Conservation (phyloP, 495 filamentous ascomycete genomes). For the Hypoxylon subgilvum region DNA sequence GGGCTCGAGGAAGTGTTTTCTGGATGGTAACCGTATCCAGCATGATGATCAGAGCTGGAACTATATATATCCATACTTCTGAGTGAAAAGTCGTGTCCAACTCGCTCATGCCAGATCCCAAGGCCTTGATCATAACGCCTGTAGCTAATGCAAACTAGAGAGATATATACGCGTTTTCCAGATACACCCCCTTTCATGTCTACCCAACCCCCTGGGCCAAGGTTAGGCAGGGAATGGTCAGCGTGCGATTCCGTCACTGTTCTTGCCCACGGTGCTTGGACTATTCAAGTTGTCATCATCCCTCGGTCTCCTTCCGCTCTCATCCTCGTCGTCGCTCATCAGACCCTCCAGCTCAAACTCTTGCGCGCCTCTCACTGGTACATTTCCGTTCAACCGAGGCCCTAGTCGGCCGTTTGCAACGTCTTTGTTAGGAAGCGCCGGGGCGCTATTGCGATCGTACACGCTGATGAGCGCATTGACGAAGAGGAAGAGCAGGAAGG, state of each 20-base stretch:
- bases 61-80: not conserved
- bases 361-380: conserved; percentile 72
- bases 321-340: conserved; percentile 83
- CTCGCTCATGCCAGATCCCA: not conserved
- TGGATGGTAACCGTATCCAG: no score
- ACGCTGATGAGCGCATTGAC: conserved; percentile 82
- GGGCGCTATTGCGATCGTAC: conserved; percentile 66
- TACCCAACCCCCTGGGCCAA: no score
- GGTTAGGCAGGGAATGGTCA: conserved; percentile 10
- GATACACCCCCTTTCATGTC: no score
- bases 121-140: conserved; percentile 20
- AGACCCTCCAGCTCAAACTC: conserved; percentile 90
- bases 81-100: conserved; percentile 2
- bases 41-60: not conserved
- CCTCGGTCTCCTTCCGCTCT: conserved; percentile 14
- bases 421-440: conserved; percentile 40
- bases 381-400: conserved; percentile 62
- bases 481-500: conserved; percentile 90
- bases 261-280: conserved; percentile 49
- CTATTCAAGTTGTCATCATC: conserved; percentile 45
- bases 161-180: conserved; percentile 1
- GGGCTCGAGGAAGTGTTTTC: no score
- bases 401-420: conserved; percentile 36
- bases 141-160: conserved; percentile 23
- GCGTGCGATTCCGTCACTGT: conserved; percentile 35